Evolutionary conservation across 768 basidiomycete species (phyloP).

Genomic region (Clitopilus hobsonii): DNA sequence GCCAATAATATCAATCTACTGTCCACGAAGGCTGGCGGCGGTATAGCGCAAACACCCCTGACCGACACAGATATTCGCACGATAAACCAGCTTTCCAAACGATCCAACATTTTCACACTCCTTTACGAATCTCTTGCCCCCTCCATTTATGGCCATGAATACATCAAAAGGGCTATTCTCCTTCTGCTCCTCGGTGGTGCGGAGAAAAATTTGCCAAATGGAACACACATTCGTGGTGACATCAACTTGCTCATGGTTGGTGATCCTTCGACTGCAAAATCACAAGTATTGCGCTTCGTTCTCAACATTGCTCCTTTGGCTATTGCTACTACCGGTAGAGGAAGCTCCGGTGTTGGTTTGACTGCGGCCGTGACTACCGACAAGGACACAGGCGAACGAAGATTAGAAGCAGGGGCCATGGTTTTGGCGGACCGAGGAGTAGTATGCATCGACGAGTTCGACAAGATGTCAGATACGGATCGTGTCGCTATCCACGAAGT

Average conservation of each 20-base stretch:
- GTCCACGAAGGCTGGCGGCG: slow-evolving; percentile 91
- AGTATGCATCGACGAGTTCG: slow-evolving; percentile 99
- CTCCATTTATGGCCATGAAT: slow-evolving; percentile 94
- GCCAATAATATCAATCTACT: slow-evolving; percentile 95
- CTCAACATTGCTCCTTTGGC: slow-evolving; percentile 94
- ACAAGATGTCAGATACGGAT: slow-evolving; percentile 99
- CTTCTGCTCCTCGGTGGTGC: slow-evolving; percentile 93
- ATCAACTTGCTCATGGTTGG: slow-evolving; percentile 99
- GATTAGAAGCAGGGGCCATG: slow-evolving; percentile 99
- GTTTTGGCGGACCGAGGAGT: slow-evolving; percentile 98
- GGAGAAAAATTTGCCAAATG: slow-evolving; percentile 96
- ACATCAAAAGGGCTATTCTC: slow-evolving; percentile 91
- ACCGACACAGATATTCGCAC: slow-evolving; percentile 93
- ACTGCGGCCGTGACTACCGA: slow-evolving; percentile 99
- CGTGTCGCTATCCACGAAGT: slow-evolving; percentile 99
- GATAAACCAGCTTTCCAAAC: slow-evolving; percentile 91
- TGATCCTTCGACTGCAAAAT: slow-evolving; percentile 98
- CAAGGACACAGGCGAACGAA: slow-evolving; percentile 94
- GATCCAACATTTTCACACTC: slow-evolving; percentile 79
- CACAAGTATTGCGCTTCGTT: slow-evolving; percentile 93
- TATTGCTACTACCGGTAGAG: slow-evolving; percentile 96
- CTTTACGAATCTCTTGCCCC: slow-evolving; percentile 95
- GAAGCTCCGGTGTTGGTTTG: slow-evolving; percentile 97
- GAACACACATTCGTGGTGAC: slow-evolving; percentile 98
- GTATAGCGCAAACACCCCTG: slow-evolving; percentile 87